phyloP scores from a whole-genome alignment of 768 basidiomycete species.

The Clitopilus passeckerianus region DNA sequence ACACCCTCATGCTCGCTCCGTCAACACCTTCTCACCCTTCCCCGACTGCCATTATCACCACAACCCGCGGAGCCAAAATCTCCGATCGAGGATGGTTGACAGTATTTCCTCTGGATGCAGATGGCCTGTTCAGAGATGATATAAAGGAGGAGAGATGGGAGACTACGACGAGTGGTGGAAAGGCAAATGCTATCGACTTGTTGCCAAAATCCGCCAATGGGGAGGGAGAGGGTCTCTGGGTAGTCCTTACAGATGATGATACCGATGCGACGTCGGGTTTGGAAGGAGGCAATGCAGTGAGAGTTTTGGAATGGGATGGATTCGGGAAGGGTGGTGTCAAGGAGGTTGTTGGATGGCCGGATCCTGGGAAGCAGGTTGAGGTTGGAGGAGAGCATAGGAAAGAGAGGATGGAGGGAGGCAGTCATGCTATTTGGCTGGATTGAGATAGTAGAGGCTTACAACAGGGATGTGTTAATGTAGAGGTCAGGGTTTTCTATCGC shows the following conservation, averaged over 20 bases:
- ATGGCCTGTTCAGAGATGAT: slow-evolving; percentile 27
- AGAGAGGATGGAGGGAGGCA: slow-evolving; percentile 35
- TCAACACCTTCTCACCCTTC: slow-evolving; percentile 26
- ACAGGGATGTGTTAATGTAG: neutral
- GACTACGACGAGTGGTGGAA: slow-evolving; percentile 44
- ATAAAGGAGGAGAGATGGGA: slow-evolving; percentile 29
- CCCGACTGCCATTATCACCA: slow-evolving; percentile 38
- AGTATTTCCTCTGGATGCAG: slow-evolving; percentile 33
- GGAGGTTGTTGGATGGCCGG: slow-evolving; percentile 39
- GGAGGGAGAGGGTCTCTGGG: slow-evolving; percentile 32
- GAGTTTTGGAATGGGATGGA: slow-evolving; percentile 47
- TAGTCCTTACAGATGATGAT: slow-evolving; percentile 43
- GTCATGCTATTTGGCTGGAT: slow-evolving; percentile 50
- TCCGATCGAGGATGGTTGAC: slow-evolving; percentile 36
- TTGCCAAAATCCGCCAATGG: slow-evolving; percentile 20
- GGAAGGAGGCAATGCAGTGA: slow-evolving; percentile 30
- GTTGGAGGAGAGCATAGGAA: slow-evolving; percentile 3
- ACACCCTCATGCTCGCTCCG: slow-evolving; percentile 39
- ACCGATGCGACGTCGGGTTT: slow-evolving; percentile 23
- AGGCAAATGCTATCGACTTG: slow-evolving; percentile 47
- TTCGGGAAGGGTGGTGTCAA: slow-evolving; percentile 33
- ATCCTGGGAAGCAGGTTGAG: slow-evolving; percentile 4
- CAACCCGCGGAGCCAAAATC: slow-evolving; percentile 38
- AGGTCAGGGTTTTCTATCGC: neutral
- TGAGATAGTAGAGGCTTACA: slow-evolving; percentile 10